Base-by-base conservation (phyloP, 768 basidiomycete genomes). In the Pisolithus orientalis region DNA sequence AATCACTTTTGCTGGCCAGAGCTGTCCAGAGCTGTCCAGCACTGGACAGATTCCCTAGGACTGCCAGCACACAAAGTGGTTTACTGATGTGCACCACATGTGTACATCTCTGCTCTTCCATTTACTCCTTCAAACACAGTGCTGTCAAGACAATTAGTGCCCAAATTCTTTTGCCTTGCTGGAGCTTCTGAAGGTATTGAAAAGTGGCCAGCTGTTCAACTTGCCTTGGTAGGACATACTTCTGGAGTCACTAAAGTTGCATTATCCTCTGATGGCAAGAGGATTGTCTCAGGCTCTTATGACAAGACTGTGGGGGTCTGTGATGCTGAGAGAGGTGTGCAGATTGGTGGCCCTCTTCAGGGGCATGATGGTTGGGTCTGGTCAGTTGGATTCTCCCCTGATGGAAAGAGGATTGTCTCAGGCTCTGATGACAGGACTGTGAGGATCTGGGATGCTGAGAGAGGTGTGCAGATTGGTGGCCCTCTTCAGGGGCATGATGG, bases 61-160 rank as follows among this genome's bases (percentile, higher is more conserved):
- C n/a, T n/a, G n/a, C n/a, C n/a, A n/a, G n/a, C n/a, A n/a, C n/a
- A n/a, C n/a, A n/a, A n/a, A n/a, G n/a, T n/a, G n/a, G n/a, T n/a
- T n/a, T n/a, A n/a, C n/a, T n/a, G n/a, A n/a, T n/a, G n/a, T n/a
- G 53, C 50, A 1, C 63, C 63, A 6, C 63, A 65, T 44, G 56
- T 65, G 9, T 64, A 63, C 49, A 29, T 63, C 6, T 64, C 62
- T 29, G 63, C 57, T 3, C 42, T 65, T 13, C 59, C 62, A 43
- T 62, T 65, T 47, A 54, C 53, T 54, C 54, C 53, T 49, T 27
- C 32, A 47, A 52, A 55, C 56, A 62, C 65, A 62, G 64, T 65
- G 11, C 8, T 50, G 21, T 42, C 38, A 7, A 28, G 11, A 13
- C 28, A 21, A 28, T 2, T 28, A 7, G 6, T 39, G 10, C 27